Evolutionary conservation across 192 early-diverging fungal genomes (phyloP).

Genomic region (Helicostylum pulchrum): DNA sequence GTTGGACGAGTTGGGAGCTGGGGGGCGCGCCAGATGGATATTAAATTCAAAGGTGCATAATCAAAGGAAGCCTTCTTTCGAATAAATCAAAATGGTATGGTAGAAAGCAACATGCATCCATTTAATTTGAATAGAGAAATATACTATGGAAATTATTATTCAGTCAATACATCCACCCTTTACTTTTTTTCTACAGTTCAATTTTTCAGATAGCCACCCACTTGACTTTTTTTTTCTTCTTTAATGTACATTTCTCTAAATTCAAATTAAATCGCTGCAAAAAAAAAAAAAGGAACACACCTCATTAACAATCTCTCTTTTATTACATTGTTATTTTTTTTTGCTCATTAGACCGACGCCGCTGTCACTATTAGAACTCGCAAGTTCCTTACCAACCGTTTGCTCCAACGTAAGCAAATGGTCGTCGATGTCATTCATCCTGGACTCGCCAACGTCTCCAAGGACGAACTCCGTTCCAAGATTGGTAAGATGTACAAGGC

Average conservation of each 20-base stretch:
- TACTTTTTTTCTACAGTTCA: too few species aligned
- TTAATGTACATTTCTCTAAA: background rate
- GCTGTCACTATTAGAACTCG: conserved; percentile 95
- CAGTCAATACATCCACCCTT: background rate
- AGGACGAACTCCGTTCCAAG: conserved; percentile 90
- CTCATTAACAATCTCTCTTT: background rate
- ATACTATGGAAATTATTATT: background rate
- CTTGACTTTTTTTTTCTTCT: background rate
- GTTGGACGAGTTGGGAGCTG: background rate
- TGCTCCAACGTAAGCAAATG: conserved; percentile 97
- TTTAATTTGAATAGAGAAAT: conserved; percentile 2
- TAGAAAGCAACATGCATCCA: background rate
- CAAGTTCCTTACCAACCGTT: conserved; percentile 99
- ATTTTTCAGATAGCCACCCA: background rate
- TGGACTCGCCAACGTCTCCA: conserved; percentile 87
- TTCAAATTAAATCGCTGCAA: background rate
- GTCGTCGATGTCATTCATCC: conserved; percentile 96
- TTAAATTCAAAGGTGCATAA: background rate
- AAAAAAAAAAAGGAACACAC: background rate
- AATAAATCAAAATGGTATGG: conserved; percentile 14
- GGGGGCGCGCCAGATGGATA: background rate
- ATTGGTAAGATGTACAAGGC: conserved; percentile 94
- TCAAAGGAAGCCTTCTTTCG: conserved; percentile 12
- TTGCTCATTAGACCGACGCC: conserved; percentile 67
- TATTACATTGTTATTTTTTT: background rate